Percentiles rank a stretch among this genome's conserved stretches.
Conservation (phyloP, 768 basidiomycete genomes). For the Collybiopsis confluens region DNA sequence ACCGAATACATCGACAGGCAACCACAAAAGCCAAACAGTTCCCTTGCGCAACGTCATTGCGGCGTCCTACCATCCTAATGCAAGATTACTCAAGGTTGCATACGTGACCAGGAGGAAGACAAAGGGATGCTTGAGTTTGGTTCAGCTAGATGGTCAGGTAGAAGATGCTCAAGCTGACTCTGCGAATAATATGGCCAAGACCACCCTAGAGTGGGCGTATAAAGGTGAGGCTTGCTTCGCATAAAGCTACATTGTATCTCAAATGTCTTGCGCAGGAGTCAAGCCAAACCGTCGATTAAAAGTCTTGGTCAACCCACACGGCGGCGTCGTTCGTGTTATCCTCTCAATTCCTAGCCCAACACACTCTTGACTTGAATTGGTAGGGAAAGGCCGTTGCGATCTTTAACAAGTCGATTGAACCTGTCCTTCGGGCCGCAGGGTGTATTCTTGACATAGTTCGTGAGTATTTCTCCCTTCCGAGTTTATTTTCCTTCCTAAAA, state of each 20-base stretch:
- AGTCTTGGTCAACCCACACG: slow-evolving; percentile 74
- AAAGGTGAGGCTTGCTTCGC: slow-evolving; percentile 39
- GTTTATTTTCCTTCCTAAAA: background rate
- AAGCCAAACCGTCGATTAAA: slow-evolving; percentile 53
- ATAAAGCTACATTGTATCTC: background rate
- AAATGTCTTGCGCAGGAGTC: slow-evolving; percentile 36
- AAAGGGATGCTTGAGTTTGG: slow-evolving; percentile 33
- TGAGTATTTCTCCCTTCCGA: slow-evolving; percentile 29
- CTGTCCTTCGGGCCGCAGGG: slow-evolving; percentile 64
- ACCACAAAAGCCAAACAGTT: slow-evolving; percentile 18
- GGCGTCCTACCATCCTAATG: slow-evolving; percentile 34
- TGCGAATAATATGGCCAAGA: slow-evolving; percentile 48
- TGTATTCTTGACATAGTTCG: slow-evolving; percentile 61
- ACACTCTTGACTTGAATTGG: background rate
- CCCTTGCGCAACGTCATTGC: slow-evolving; percentile 52
- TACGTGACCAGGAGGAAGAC: slow-evolving; percentile 45
- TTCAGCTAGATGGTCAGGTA: slow-evolving; percentile 40
- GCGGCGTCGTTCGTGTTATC: slow-evolving; percentile 59
- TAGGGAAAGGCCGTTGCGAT: slow-evolving; percentile 60
- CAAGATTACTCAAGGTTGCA: slow-evolving; percentile 39
- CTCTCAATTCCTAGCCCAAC: background rate
- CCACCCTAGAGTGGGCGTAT: slow-evolving; percentile 57
- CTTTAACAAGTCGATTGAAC: slow-evolving; percentile 59
- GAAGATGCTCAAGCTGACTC: slow-evolving; percentile 26
- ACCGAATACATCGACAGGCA: background rate